Evolutionary conservation across 2,329 filamentous ascomycete species (phyloP), one percentile per base, ranked within the genome.

Genomic region (Bipolaris bicolor): DNA sequence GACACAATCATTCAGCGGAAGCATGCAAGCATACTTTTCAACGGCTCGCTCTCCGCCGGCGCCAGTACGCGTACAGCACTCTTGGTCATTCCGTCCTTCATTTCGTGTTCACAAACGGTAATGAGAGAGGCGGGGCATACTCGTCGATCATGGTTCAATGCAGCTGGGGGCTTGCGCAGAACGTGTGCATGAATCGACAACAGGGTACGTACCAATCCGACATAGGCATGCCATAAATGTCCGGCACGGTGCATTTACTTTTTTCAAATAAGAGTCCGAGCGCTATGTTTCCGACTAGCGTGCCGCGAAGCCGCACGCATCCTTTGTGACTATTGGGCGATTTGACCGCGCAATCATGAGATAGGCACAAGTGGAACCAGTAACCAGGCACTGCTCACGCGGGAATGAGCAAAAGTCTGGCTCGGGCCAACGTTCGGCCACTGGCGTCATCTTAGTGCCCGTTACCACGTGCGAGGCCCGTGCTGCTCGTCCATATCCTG

Each of bases 401-500:
- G 39, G 39, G 16, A 41, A 41, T 41, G 20, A 41, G 5, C 20
- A 26, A 15, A 41, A 22, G 39, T 41, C 39, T 41, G 20, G 39
- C 39, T 41, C 39, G 39, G 39, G 39, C 39, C 39, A 41, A 41
- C 39, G 39, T 41, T 41, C 39, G 39, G 39, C 18, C 39, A 41
- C 20, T 41, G 39, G 39, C 39, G 39, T 41, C 39, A 41, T 41
- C 39, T 41, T 41, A 41, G 39, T 41, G 39, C 39, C 39, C 39
- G 39, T 13, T 41, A 41, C 39, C 20, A 41, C 39, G 39, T 41
- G 39, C 20, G 20, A 41, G 20, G 39, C 22, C 20, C 20, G 39
- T 41, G 39, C 39, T 5, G 18, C 20, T 41, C 10, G 20, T 15
- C 39, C 39, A 41, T 20, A 40, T 24, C 22, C 5, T 26, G 24